Base-by-base conservation (phyloP, 768 basidiomycete genomes). In the Galerina marginata region DNA sequence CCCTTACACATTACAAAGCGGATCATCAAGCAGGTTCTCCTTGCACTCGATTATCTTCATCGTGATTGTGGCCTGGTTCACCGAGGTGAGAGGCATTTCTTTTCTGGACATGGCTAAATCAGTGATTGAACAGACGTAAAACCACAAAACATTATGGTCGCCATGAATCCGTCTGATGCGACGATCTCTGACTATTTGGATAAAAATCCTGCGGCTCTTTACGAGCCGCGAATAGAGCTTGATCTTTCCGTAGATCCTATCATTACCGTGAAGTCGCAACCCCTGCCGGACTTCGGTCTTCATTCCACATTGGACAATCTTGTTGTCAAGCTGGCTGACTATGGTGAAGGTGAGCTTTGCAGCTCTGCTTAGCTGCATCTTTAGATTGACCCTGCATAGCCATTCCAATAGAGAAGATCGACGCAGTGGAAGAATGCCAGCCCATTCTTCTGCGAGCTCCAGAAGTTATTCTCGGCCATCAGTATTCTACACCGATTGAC, bases 1-100 rank as follows among this genome's bases (percentile, higher is more conserved):
- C 11, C 62, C n/a, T 33, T 61, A 5, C 62, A 62, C 47, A 58
- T 44, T 56, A 46, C 62, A 25, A 63, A 61, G 43, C 65, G 59
- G 20, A 56, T 66, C 40, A 51, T 48, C 53, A 63, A 66, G 51
- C 62, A 66, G 52, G 59, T 61, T 16, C 56, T 66, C 54, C 61
- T 65, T 15, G 56, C 62, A 50, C 59, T 66, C 38, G 53, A 63
- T 46, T 61, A 63, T 54, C 59, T 63, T 42, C 65, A 66, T 47
- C 65, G 59, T 26, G 65, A 66, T 58, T 66, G 65, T 40, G 56
- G 56, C 33, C 54, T 59, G 50, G 58, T 59, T 53, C 58, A 59
- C 50, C 43, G 37, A 36, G 58, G 58, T 52, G 43, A 9, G 40
- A 1, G 10, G 14, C 9, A 12, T 37, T 50, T 33, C 1, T 50